Evolutionary conservation across 2,329 filamentous ascomycete species (phyloP).

Genomic region (Cercospora nicotianae): DNA sequence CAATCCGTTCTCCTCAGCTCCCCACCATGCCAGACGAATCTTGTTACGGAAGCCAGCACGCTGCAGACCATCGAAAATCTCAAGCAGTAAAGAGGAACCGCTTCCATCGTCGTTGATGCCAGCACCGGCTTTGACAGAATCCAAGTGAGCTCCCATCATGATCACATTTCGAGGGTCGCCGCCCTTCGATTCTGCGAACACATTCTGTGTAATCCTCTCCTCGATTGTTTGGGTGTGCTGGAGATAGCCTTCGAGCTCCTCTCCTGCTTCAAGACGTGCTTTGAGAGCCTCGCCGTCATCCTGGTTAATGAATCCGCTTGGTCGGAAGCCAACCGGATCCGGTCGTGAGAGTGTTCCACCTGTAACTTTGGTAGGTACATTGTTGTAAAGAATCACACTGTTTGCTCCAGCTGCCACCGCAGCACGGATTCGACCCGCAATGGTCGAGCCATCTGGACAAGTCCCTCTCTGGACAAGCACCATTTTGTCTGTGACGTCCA

Average conservation of each 20-base stretch:
- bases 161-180: conserved; percentile 9
- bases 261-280: conserved; percentile 52
- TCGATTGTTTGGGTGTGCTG: conserved; percentile 46
- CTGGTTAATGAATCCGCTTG: conserved; percentile 67
- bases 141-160: conserved; percentile 41
- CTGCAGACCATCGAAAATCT: conserved; percentile 61
- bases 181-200: conserved; percentile 60
- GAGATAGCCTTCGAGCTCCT: conserved; percentile 41
- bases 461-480: conserved; percentile 68
- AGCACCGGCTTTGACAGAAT: conserved; percentile 54
- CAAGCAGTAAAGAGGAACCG: conserved; percentile 61
- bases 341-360: conserved; percentile 60
- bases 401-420: conserved; percentile 69
- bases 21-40: conserved; percentile 67
- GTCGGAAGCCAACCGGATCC: conserved; percentile 51
- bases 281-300: conserved; percentile 59
- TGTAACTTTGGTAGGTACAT: conserved; percentile 52
- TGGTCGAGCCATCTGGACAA: conserved; percentile 54
- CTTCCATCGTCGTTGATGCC: conserved; percentile 80
- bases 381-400: conserved; percentile 74
- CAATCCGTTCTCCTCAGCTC: conserved; percentile 60
- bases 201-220: conserved; percentile 53
- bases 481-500: conserved; percentile 60
- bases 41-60: conserved; percentile 72
- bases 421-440: conserved; percentile 67